These are phyloP conservation scores for Aphanoascus verrucosus DNA, from an alignment of 2,329 filamentous ascomycete species.

Conservation along the genomic window DNA sequence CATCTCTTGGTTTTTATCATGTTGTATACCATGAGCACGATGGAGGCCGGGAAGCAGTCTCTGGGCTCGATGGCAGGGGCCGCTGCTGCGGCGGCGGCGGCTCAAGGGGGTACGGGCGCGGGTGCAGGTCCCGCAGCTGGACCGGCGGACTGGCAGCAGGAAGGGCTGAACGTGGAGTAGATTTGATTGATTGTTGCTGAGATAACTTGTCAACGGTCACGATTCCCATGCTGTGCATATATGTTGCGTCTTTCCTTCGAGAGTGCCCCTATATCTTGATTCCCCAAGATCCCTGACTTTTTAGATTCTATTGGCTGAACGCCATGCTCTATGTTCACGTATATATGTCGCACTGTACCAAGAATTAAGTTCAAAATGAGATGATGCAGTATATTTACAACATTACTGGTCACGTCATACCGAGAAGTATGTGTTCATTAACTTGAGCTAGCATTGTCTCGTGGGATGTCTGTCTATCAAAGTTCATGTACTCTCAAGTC, in stretches of 20 bases:
- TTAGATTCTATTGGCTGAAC: not conserved
- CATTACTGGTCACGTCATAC: too few relatives aligned
- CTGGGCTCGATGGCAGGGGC: slow-evolving; percentile 2
- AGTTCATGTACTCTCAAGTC: too few relatives aligned
- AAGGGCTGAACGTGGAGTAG: slow-evolving; percentile 1
- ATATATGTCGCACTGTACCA: too few relatives aligned
- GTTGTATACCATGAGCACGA: slow-evolving; percentile 62
- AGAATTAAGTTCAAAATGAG: too few relatives aligned
- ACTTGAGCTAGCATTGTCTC: too few relatives aligned
- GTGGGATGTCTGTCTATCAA: too few relatives aligned
- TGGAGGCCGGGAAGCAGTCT: slow-evolving; percentile 8
- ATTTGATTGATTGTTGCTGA: not conserved
- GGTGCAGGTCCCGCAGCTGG: not conserved
- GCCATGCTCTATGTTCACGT: not conserved
- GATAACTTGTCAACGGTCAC: not conserved
- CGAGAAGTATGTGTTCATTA: too few relatives aligned
- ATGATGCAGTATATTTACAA: too few relatives aligned
- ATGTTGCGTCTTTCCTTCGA: not conserved
- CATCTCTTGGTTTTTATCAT: slow-evolving; percentile 80
- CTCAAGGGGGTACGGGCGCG: not conserved
- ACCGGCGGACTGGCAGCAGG: slow-evolving; percentile 6
- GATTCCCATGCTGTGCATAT: not conserved
- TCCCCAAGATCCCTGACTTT: not conserved
- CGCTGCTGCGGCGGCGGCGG: not conserved
- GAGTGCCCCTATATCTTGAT: not conserved